phyloP scores from a whole-genome alignment of 2,329 filamentous ascomycete species.

The Pseudopithomyces maydicus region DNA sequence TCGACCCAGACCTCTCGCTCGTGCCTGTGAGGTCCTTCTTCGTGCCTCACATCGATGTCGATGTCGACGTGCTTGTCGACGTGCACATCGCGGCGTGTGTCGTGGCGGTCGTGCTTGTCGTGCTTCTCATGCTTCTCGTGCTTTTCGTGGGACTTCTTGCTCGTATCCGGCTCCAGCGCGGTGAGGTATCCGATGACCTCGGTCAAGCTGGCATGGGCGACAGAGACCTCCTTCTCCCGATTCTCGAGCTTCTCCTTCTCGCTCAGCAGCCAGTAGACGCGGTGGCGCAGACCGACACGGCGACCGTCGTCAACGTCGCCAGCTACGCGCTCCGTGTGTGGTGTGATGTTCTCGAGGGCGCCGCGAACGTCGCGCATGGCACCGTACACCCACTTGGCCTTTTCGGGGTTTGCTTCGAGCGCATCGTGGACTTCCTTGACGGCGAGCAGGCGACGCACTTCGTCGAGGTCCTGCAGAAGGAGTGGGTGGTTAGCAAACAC shows the following conservation, averaged over 20 bases:
- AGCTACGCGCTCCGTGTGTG: slow-evolving; percentile 42
- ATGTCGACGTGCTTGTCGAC: slow-evolving; percentile 30
- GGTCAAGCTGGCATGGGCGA: slow-evolving; percentile 40
- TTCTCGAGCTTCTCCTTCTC: slow-evolving; percentile 48
- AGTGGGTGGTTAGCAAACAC: background rate
- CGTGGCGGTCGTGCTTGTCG: slow-evolving; percentile 25
- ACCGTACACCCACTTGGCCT: slow-evolving; percentile 46
- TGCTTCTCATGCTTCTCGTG: slow-evolving; percentile 23
- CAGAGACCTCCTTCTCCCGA: slow-evolving; percentile 41
- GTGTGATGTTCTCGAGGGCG: slow-evolving; percentile 44
- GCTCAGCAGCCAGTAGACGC: slow-evolving; percentile 46
- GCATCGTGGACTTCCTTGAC: slow-evolving; percentile 45
- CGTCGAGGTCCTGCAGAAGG: slow-evolving; percentile 35
- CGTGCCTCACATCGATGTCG: slow-evolving; percentile 37
- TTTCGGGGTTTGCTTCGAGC: slow-evolving; percentile 41
- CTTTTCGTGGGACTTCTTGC: slow-evolving; percentile 10
- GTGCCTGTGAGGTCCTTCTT: slow-evolving; percentile 23
- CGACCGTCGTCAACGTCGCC: slow-evolving; percentile 41
- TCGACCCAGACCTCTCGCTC: slow-evolving; percentile 19
- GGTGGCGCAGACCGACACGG: slow-evolving; percentile 42
- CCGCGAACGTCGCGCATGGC: slow-evolving; percentile 43
- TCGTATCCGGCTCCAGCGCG: slow-evolving; percentile 36
- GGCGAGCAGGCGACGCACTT: slow-evolving; percentile 43
- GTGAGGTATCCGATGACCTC: slow-evolving; percentile 44
- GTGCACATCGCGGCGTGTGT: slow-evolving; percentile 22